Evolutionary conservation across 768 basidiomycete genomes (phyloP).

Genomic region (Porphyrellus cyaneotinctus): DNA sequence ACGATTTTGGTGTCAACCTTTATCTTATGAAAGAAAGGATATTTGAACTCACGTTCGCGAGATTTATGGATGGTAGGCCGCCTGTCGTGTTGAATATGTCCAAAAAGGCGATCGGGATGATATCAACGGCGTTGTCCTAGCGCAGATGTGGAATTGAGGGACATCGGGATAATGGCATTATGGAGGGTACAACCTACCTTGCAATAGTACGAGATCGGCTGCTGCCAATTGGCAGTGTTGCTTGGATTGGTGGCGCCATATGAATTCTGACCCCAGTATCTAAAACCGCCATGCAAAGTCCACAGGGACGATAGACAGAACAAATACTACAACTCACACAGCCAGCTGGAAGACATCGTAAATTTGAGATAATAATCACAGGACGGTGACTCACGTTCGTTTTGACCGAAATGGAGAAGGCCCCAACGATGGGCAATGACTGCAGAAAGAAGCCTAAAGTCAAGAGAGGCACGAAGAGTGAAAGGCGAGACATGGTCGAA

Average conservation of each 20-base stretch:
- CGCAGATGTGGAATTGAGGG: background rate
- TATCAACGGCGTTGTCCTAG: conserved; percentile 54
- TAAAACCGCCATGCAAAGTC: conserved; percentile 1
- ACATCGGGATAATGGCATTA: background rate
- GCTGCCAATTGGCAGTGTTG: conserved; percentile 31
- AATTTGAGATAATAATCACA: background rate
- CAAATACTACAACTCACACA: conserved; percentile 4
- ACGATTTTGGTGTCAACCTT: background rate
- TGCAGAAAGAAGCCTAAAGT: background rate
- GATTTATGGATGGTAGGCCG: conserved; percentile 54
- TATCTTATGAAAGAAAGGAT: background rate
- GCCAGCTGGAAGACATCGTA: conserved; percentile 13
- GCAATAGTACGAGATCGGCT: conserved; percentile 33
- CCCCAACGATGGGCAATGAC: conserved; percentile 2
- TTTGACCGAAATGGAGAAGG: conserved; percentile 17
- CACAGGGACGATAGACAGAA: background rate
- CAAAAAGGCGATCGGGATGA: conserved; percentile 59
- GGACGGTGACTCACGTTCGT: conserved; percentile 18
- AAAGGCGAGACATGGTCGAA: background rate
- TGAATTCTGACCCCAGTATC: conserved; percentile 39
- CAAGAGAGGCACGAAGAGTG: background rate
- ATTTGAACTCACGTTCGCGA: conserved; percentile 47
- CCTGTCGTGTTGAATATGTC: conserved; percentile 56
- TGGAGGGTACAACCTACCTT: conserved; percentile 7
- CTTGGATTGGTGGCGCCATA: conserved; percentile 32